phyloP scores from a whole-genome alignment of 2,329 filamentous ascomycete genomes.

The Didymosphaeria variabile region DNA sequence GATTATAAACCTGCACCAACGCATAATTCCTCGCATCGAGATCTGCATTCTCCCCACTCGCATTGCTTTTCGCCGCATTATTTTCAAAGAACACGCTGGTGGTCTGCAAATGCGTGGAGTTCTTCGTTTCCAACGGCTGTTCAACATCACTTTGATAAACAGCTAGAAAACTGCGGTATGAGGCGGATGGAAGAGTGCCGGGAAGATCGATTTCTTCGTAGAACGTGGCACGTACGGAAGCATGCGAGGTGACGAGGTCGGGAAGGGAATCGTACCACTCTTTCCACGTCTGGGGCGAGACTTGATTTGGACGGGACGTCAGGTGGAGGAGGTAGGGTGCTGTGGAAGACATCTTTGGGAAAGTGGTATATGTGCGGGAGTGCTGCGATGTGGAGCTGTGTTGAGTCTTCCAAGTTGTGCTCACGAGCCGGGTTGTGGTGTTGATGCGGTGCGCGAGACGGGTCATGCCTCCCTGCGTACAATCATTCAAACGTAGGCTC shows the following conservation, averaged over 20 bases:
- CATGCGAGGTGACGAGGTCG: background rate
- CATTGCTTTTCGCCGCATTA: background rate
- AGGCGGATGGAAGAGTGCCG: background rate
- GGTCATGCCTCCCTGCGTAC: background rate
- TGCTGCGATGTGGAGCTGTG: too few relatives aligned
- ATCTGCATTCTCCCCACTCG: background rate
- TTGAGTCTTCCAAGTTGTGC: background rate
- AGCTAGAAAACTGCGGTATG: background rate
- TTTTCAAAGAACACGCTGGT: background rate
- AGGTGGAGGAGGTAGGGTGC: conserved; percentile 10
- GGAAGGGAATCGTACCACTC: background rate
- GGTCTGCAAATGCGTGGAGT: background rate
- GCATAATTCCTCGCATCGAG: conserved; percentile 4
- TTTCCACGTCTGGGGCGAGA: background rate
- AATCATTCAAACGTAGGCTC: background rate
- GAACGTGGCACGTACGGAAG: background rate
- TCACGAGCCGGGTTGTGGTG: background rate
- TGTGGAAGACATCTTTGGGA: background rate
- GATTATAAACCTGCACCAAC: background rate
- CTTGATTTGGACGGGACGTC: background rate
- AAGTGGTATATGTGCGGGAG: background rate
- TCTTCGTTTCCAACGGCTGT: background rate
- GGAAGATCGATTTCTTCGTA: conserved; percentile 10
- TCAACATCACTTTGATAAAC: background rate
- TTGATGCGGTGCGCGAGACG: background rate